Evolutionary conservation across 805 yeast species (phyloP), one percentile per base, ranked within the genome.

Genomic region (Candida multigemmis): DNA sequence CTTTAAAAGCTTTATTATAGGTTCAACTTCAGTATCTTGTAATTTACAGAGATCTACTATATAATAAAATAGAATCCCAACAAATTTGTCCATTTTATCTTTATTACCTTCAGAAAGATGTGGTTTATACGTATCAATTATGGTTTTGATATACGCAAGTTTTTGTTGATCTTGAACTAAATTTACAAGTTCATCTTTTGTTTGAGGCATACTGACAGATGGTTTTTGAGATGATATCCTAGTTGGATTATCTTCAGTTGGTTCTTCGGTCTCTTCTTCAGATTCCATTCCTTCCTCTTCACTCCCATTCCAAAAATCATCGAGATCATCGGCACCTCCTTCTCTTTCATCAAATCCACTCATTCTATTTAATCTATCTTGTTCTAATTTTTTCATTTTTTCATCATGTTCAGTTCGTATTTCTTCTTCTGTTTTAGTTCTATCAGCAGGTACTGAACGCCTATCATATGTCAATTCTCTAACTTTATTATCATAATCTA

Each of bases 31-130:
- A 7, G 23, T 9, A 11, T 34, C 30, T 7, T 33, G 23, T 5
- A 18, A 19, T 16, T 28, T 26, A 1, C 73, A 53, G 17, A 76
- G 44, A 31, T 63, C 56, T 22, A 82, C 48, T 7, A 73, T 53
- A 41, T 82, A 85, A 37, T 76, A 71, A 34, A 82, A 60, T 9
- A 86, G 39, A 7, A 82, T 68, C 3, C 69, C 64, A 1, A 81
- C 68, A 42, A 87, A 79, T 3, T 38, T 45, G 14, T 77, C 81
- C 37, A 82, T 54, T 42, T 70, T 77, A 33, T 75, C 81, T 45
- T 83, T 85, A 50, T 89, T 86, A 3, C 94, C 96, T 30, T 64
- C 70, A 3, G 82, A 85, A 28, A 82, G 60, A 35, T 77, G 74
- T 9, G 96, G 94, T 36, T 81, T 84, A 50, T 77, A 74, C 0